Base-by-base conservation (phyloP, 768 basidiomycete species). In the Dioszegia crocea region DNA sequence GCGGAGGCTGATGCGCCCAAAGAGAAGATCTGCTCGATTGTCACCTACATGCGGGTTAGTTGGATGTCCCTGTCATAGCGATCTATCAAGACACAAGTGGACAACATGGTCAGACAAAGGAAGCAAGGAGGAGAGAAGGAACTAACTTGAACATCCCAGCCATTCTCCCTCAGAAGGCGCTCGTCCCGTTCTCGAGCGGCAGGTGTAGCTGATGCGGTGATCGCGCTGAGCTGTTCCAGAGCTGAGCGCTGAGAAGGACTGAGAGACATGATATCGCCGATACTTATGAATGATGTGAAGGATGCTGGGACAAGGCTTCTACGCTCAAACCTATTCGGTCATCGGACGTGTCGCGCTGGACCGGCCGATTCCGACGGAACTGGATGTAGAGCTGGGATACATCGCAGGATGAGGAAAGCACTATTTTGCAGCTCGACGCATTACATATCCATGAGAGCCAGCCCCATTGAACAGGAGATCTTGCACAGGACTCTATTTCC, bases 81-180 rank as follows among this genome's bases (percentile, higher is more conserved):
- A 50, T 26, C n/a, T n/a, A n/a, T n/a, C n/a, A n/a, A 14, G 14
- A 33, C 21, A 19, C 24, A 24, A 6, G 30, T 4, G 11, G 17
- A 23, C 19, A 24, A 23, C 21, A 39, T 19, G 50, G 59, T 50
- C 4, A 27, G 16, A 33, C n/a, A 17, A 44, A 30, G 31, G 41
- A 24, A 19, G 27, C 12, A 44, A 27, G 27, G 21, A 11, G 38
- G 19, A 52, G 30, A n/a, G 2, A 9, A 43, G 39, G n/a, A n/a
- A 62, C 75, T 44, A n/a, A 74, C 75, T 65, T 75, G 68, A 5
- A 77, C 66, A 63, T 75, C 65, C 70, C 70, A 77, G 1, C 66
- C 71, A 39, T 64, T 68, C 45, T 73, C 67, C 5, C 70, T 53
- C 1, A 77, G 54, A 19, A 77, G 31, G 16, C 73, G 52, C 59